Evolutionary conservation across 139 green algal genomes (phyloP).

Genomic region (Astrephomene gubernaculifera): DNA sequence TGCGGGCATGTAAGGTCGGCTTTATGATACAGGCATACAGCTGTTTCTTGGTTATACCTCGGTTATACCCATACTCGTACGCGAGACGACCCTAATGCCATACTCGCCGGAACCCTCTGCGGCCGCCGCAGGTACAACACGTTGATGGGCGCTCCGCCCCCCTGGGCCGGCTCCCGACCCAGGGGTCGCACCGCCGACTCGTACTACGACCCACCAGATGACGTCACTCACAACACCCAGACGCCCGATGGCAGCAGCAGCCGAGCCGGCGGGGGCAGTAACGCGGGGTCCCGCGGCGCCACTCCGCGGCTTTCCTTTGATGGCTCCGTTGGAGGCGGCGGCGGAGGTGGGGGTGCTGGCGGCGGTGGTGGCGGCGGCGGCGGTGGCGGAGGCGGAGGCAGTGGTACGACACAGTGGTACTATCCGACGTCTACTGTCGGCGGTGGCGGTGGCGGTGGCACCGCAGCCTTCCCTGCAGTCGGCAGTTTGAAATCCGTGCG

Average conservation of each 20-base stretch:
- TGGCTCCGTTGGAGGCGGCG: not conserved
- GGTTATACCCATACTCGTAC: no score
- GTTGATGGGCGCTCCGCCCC: conserved; percentile 7
- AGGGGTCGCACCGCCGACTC: not conserved
- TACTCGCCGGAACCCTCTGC: no score
- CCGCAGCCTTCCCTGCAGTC: no score
- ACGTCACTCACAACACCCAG: not conserved
- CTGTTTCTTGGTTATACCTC: no score
- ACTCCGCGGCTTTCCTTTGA: not conserved
- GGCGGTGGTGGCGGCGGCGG: not conserved
- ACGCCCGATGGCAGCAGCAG: not conserved
- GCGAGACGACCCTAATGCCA: no score
- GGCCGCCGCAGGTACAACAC: conserved; percentile 1
- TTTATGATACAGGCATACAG: no score
- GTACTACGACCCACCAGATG: not conserved
- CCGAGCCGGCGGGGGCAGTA: not conserved
- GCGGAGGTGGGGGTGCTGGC: not conserved
- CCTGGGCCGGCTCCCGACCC: conserved; percentile 15
- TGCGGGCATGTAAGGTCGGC: no score
- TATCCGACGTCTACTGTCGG: no score
- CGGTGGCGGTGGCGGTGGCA: no score
- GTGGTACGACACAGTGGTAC: no score
- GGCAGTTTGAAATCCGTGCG: no score
- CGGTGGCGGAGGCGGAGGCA: not conserved
- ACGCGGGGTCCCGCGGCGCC: not conserved